Conservation (phyloP, 805 yeast genomes). For the Starmerella sp. region DNA sequence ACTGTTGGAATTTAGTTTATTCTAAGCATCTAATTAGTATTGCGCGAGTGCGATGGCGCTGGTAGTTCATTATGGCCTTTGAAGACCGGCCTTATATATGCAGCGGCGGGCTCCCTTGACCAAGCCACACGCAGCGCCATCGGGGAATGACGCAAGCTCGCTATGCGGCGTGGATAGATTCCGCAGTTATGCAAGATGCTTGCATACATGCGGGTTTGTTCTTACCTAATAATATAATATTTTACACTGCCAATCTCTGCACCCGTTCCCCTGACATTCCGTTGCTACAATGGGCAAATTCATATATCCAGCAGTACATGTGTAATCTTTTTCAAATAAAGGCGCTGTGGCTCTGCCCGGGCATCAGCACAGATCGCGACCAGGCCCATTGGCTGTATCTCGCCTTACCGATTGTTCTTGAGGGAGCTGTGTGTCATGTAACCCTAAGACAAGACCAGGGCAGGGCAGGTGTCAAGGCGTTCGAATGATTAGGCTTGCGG, state of each 20-base stretch:
- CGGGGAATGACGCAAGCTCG: not conserved
- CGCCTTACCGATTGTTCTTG: not conserved
- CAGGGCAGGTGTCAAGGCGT: not conserved
- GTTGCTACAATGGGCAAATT: too few species aligned
- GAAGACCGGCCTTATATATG: not conserved
- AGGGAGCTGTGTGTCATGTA: not conserved
- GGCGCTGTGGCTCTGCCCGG: too few species aligned
- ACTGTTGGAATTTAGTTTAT: too few species aligned
- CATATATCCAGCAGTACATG: too few species aligned
- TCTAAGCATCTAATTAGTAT: too few species aligned
- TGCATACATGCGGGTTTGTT: not conserved
- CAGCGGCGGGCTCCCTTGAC: too few species aligned
- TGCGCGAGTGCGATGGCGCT: too few species aligned
- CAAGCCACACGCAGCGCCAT: not conserved
- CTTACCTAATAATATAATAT: not conserved
- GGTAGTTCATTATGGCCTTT: too few species aligned
- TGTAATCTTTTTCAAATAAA: too few species aligned
- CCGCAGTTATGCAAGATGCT: not conserved
- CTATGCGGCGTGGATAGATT: not conserved
- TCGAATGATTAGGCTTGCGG: not conserved
- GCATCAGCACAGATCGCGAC: too few species aligned
- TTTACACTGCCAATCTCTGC: not conserved
- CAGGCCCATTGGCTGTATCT: too few species aligned
- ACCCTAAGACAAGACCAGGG: not conserved
- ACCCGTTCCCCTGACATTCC: not conserved